Evolutionary conservation across 1,139 yeast species (phyloP).

Genomic region (Kluyveromyces marxianus): DNA sequence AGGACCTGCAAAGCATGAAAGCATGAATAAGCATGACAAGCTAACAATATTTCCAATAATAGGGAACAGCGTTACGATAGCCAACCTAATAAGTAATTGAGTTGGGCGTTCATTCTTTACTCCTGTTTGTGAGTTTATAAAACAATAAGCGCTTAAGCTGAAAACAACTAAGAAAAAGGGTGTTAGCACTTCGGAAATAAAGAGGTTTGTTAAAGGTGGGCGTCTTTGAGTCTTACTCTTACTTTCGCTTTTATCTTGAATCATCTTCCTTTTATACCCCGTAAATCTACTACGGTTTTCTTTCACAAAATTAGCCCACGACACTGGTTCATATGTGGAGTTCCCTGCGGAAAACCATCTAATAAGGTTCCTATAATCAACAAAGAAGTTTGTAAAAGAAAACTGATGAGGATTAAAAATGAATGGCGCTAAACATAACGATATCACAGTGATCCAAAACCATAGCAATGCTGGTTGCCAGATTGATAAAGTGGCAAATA

Average conservation of each 20-base stretch:
- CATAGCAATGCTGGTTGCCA: conserved; percentile 75
- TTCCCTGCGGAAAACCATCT: conserved; percentile 69
- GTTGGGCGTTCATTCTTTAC: conserved; percentile 41
- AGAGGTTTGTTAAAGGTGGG: conserved; percentile 43
- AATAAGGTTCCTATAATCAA: conserved; percentile 61
- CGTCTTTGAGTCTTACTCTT: conserved; percentile 28
- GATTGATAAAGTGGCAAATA: conserved; percentile 59
- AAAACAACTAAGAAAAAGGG: conserved; percentile 40
- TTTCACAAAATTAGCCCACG: conserved; percentile 59
- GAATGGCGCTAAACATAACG: conserved; percentile 72
- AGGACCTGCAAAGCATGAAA: conserved; percentile 46
- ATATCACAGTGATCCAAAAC: conserved; percentile 74
- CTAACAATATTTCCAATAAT: conserved; percentile 40
- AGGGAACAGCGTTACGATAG: conserved; percentile 47
- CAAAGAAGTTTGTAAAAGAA: conserved; percentile 55
- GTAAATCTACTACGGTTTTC: conserved; percentile 51
- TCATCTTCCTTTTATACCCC: conserved; percentile 48
- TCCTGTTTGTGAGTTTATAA: conserved; percentile 65
- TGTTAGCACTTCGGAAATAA: conserved; percentile 45
- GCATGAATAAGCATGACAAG: conserved; percentile 37
- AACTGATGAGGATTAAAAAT: conserved; percentile 86
- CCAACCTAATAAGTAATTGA: conserved; percentile 47
- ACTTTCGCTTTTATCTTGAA: conserved; percentile 32
- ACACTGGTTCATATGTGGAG: conserved; percentile 38
- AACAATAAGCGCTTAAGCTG: conserved; percentile 54